phyloP scores from a whole-genome alignment of 2,329 filamentous ascomycete species.

The Sclerotinia minor region DNA sequence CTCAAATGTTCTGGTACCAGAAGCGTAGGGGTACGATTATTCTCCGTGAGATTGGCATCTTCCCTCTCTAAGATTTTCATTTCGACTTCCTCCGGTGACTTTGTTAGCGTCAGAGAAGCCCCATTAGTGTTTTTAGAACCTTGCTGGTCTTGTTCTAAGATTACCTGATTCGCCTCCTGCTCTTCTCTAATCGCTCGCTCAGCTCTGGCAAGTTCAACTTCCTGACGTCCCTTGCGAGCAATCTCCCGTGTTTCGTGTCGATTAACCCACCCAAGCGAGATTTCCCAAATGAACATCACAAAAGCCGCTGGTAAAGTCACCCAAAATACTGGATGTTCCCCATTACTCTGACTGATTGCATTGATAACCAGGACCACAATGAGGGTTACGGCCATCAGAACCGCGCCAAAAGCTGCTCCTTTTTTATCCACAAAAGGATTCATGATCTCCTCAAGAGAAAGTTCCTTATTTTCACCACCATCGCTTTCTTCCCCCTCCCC shows the following conservation, averaged over 20 bases:
- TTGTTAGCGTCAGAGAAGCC: not conserved
- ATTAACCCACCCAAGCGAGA: slow-evolving; percentile 62
- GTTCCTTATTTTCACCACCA: slow-evolving; percentile 53
- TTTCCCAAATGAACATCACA: slow-evolving; percentile 68
- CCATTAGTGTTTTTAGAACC: not conserved
- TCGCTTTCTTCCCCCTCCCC: slow-evolving; percentile 53
- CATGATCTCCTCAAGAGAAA: slow-evolving; percentile 71
- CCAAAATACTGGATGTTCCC: slow-evolving; percentile 62
- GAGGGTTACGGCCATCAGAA: slow-evolving; percentile 67
- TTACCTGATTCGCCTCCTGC: slow-evolving; percentile 30
- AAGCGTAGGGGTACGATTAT: not conserved
- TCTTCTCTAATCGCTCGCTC: slow-evolving; percentile 43
- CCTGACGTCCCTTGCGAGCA: slow-evolving; percentile 55
- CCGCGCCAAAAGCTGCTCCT: slow-evolving; percentile 62
- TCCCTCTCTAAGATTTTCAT: not conserved
- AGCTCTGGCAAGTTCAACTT: slow-evolving; percentile 48
- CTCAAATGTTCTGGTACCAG: not conserved
- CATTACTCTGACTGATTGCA: slow-evolving; percentile 53
- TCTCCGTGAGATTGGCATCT: not conserved
- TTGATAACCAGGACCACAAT: slow-evolving; percentile 67
- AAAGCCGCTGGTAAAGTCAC: slow-evolving; percentile 68
- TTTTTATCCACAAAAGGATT: slow-evolving; percentile 71
- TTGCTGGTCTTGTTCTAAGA: slow-evolving; percentile 23
- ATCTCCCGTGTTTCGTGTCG: slow-evolving; percentile 63
- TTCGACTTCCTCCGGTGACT: slow-evolving; percentile 12